Conservation (phyloP, 2,329 filamentous ascomycete species). For the Stachybotrys chlorohalonatus region DNA sequence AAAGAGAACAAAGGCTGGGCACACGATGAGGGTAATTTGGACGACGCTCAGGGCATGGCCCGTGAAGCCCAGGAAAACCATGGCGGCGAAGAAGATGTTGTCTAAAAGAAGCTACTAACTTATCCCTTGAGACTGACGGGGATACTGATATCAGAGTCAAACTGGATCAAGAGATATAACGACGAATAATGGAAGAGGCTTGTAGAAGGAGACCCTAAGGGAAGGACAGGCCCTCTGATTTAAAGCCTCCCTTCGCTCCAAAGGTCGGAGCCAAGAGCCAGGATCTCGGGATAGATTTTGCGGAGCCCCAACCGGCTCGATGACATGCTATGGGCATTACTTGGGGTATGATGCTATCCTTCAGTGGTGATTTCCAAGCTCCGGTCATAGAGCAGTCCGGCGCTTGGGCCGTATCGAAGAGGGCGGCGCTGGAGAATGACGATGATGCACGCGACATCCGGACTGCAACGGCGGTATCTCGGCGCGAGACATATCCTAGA, state of each 20-base stretch:
- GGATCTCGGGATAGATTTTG: neutral
- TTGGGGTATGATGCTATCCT: neutral
- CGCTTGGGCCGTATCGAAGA: neutral
- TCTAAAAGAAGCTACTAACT: neutral
- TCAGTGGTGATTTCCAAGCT: neutral
- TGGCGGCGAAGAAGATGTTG: neutral
- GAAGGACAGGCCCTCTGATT: neutral
- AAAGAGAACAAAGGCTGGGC: slow-evolving; percentile 34
- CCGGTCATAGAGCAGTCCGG: neutral
- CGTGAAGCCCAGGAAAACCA: slow-evolving; percentile 19
- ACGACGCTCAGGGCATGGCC: slow-evolving; percentile 21
- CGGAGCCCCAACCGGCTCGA: neutral
- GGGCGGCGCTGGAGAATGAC: neutral
- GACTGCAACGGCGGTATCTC: neutral
- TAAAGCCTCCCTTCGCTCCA: neutral
- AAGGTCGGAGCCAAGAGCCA: neutral
- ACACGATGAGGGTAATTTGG: slow-evolving; percentile 31
- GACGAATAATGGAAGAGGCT: neutral
- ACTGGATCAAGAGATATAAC: neutral
- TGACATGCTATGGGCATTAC: neutral
- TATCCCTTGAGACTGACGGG: neutral
- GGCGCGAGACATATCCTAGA: neutral
- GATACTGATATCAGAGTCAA: neutral
- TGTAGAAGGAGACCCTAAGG: neutral
- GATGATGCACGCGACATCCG: neutral